Percentiles rank a stretch among this genome's conserved stretches.
phyloP scores from a whole-genome alignment of 805 yeast genomes.

The Tetrapisispora nanseiensis region DNA sequence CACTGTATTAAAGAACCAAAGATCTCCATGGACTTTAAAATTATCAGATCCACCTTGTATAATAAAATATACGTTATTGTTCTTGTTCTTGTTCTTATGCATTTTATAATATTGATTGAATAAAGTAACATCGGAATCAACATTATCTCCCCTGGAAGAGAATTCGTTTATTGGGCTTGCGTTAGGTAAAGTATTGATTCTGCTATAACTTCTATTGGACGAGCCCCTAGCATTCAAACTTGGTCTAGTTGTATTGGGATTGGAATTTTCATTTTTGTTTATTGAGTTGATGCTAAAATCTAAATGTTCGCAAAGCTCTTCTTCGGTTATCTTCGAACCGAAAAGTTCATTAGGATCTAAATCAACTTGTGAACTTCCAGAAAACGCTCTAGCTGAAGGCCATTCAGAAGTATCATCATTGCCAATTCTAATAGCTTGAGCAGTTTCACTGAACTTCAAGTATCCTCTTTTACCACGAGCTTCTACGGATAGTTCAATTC shows the following conservation, averaged over 20 bases:
- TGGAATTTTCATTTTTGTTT: not conserved
- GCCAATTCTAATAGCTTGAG: slow-evolving; percentile 26
- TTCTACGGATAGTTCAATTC: slow-evolving; percentile 31
- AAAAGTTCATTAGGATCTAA: slow-evolving; percentile 3
- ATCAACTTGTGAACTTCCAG: slow-evolving; percentile 17
- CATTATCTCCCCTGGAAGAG: not conserved
- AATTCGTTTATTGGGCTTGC: not conserved
- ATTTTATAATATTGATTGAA: not conserved
- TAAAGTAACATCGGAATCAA: not conserved
- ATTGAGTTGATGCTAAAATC: not conserved
- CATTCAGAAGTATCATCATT: slow-evolving; percentile 10
- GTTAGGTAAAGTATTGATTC: not conserved
- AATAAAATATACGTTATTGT: slow-evolving; percentile 12
- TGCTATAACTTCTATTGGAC: not conserved
- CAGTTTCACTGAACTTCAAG: slow-evolving; percentile 31
- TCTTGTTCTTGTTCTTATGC: not conserved
- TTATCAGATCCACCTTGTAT: slow-evolving; percentile 34
- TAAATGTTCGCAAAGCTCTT: not conserved
- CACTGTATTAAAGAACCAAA: slow-evolving; percentile 42
- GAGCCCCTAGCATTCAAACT: not conserved
- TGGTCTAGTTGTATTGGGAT: not conserved
- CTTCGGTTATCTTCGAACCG: not conserved
- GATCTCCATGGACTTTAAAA: slow-evolving; percentile 34
- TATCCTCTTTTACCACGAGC: slow-evolving; percentile 30
- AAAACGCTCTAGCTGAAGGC: slow-evolving; percentile 33